These are phyloP conservation scores for Colletotrichum lupini DNA, from an alignment of 2,329 filamentous ascomycete species.

Conservation along the genomic window DNA sequence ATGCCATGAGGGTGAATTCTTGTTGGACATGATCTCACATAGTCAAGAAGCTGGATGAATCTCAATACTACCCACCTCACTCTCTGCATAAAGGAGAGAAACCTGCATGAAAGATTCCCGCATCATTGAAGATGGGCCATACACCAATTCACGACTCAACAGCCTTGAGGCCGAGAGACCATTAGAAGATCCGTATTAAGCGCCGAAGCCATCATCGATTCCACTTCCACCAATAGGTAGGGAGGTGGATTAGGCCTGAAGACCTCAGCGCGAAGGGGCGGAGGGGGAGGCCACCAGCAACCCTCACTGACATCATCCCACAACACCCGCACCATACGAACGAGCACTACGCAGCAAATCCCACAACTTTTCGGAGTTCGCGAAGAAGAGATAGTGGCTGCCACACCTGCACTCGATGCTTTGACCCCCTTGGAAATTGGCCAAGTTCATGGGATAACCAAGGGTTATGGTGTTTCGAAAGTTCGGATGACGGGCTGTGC, in stretches of 20 bases:
- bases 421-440: constrained; percentile 18
- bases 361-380: neutral
- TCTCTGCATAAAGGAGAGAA: constrained; percentile 16
- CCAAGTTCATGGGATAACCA: constrained; percentile 16
- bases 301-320: constrained; percentile 19
- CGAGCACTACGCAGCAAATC: neutral
- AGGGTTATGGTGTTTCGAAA: constrained; percentile 28
- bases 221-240: constrained; percentile 1
- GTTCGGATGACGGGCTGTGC: constrained; percentile 35
- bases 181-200: neutral
- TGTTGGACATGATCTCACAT: neutral
- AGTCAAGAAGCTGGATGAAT: neutral
- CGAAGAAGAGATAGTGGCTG: constrained; percentile 3
- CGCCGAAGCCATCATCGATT: neutral
- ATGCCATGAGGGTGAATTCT: no score
- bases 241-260: no score
- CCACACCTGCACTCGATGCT: constrained; percentile 14
- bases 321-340: neutral
- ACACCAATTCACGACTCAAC: neutral
- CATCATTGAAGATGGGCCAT: neutral
- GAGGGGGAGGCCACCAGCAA: constrained; percentile 18
- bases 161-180: neutral
- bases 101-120: neutral
- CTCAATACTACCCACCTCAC: neutral
- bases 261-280: neutral